Percentiles rank a stretch among this genome's conserved stretches.
Conservation (phyloP, 2,329 filamentous ascomycete genomes). For the Alternaria burnsii region DNA sequence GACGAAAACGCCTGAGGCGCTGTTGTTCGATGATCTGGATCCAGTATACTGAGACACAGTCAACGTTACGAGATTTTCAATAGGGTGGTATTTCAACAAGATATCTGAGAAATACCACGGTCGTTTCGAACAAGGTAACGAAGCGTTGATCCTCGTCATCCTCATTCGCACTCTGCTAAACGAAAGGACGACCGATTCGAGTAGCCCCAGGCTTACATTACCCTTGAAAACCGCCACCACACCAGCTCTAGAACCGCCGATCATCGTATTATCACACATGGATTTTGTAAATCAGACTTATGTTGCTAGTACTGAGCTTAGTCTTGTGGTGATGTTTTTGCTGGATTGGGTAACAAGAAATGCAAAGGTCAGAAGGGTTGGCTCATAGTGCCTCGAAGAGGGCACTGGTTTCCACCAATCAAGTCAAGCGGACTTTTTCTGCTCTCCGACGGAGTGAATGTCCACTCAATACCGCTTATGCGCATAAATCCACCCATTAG, state of each 20-base stretch:
- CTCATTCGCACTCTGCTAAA: background rate
- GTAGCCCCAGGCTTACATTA: background rate
- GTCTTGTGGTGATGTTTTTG: background rate
- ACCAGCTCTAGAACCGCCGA: background rate
- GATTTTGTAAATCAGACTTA: background rate
- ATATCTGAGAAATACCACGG: background rate
- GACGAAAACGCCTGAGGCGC: background rate
- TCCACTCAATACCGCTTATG: background rate
- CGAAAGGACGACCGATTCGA: background rate
- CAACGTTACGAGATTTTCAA: background rate
- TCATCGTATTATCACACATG: background rate
- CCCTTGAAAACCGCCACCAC: background rate
- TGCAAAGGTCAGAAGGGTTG: background rate
- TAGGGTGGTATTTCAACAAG: background rate
- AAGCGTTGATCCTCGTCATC: background rate
- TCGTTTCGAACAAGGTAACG: background rate
- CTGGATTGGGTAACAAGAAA: background rate
- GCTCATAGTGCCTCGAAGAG: background rate
- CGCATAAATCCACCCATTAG: background rate
- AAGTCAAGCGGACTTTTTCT: background rate
- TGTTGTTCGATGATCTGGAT: background rate
- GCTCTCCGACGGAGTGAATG: background rate
- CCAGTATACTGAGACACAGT: background rate
- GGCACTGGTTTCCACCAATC: background rate
- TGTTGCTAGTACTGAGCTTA: background rate